phyloP scores from a whole-genome alignment of 371 early-diverging fungal genomes.

The Mortierella sp. region DNA sequence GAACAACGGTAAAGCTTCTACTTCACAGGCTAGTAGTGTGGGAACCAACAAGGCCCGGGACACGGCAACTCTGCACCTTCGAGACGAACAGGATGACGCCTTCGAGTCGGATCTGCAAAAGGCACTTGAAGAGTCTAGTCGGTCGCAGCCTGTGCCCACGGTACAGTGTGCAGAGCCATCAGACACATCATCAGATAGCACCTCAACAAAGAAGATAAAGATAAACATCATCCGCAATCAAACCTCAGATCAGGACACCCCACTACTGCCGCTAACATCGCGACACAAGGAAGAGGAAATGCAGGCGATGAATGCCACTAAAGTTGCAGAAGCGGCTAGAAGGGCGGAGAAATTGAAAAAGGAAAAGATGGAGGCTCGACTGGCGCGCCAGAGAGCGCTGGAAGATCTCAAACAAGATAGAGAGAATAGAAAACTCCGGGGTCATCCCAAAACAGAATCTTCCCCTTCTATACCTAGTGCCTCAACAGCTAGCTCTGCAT shows the following conservation, averaged over 20 bases:
- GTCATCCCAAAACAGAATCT: background rate
- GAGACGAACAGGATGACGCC: constrained; percentile 22
- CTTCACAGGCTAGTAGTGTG: background rate
- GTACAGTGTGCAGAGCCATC: background rate
- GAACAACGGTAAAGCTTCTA: constrained; percentile 5
- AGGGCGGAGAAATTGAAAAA: constrained; percentile 34
- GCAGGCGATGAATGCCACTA: constrained; percentile 28
- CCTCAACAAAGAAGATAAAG: constrained; percentile 31
- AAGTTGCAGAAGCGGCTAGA: constrained; percentile 28
- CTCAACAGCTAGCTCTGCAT: background rate
- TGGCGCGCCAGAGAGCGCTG: constrained; percentile 40
- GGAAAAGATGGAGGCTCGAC: constrained; percentile 28
- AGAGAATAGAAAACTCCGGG: constrained; percentile 34
- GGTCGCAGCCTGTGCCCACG: background rate
- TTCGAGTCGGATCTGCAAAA: constrained; percentile 37
- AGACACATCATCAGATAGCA: background rate
- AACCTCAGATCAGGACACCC: constrained; percentile 13
- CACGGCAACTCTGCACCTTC: constrained; percentile 25
- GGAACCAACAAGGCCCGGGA: background rate
- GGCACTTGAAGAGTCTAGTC: constrained; percentile 30
- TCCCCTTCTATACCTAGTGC: background rate
- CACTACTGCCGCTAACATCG: constrained; percentile 31
- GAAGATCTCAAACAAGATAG: constrained; percentile 43
- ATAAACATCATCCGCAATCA: constrained; percentile 42
- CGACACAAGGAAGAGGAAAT: constrained; percentile 42